Evolutionary conservation across 2,329 filamentous ascomycete genomes (phyloP).

Genomic region (Arthrinium phaeospermum): DNA sequence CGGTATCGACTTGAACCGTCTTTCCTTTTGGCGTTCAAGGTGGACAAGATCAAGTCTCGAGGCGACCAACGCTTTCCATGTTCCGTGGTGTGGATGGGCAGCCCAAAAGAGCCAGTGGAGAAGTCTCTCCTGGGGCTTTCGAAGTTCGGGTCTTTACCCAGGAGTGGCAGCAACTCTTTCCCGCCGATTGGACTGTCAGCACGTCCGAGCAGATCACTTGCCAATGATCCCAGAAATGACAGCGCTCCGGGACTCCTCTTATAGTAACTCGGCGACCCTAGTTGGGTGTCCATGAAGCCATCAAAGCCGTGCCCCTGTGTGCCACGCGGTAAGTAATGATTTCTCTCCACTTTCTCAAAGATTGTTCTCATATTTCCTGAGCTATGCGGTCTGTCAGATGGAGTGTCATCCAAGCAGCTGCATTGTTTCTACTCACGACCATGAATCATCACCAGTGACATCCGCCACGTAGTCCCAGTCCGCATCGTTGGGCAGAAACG

Average conservation of each 20-base stretch:
- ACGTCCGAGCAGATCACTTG: background rate
- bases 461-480: conserved; percentile 33
- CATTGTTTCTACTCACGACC: conserved; percentile 27
- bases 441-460: conserved; percentile 29
- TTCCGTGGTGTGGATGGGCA: conserved; percentile 27
- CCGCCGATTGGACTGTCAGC: background rate
- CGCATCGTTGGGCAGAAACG: conserved; percentile 28
- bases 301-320: conserved; percentile 29
- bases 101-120: conserved; percentile 25
- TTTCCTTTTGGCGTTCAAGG: conserved; percentile 34
- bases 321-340: conserved; percentile 29
- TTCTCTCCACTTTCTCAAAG: conserved; percentile 29
- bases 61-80: conserved; percentile 43
- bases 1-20: conserved; percentile 51
- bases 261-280: conserved; percentile 13
- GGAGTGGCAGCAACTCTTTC: conserved; percentile 20
- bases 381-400: conserved; percentile 21
- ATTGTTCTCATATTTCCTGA: conserved; percentile 24
- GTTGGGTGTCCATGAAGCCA: conserved; percentile 22
- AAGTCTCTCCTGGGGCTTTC: conserved; percentile 25
- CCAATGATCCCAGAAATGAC: background rate
- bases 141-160: conserved; percentile 28
- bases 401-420: background rate
- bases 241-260: conserved; percentile 21
- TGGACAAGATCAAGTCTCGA: conserved; percentile 52